A percentile compares a stretch with the other conserved stretches of the same genome.
phyloP scores from a whole-genome alignment of 495 filamentous ascomycete genomes.

The Paragyromitra xinjiangensis region DNA sequence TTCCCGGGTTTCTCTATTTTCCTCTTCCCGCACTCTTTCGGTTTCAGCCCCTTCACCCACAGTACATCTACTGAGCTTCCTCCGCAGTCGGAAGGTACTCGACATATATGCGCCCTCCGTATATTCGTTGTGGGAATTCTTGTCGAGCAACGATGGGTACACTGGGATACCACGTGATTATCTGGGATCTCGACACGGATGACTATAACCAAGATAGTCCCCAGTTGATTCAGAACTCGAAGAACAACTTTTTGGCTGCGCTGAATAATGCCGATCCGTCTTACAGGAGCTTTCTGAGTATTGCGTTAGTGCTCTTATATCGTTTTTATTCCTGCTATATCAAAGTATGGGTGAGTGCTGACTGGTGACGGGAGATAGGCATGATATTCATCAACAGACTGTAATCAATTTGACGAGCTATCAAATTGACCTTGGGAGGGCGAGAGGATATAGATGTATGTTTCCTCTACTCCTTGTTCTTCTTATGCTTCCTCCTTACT shows the following conservation, averaged over 20 bases:
- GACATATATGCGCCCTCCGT: slow-evolving; percentile 79
- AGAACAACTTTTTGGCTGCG: slow-evolving; percentile 61
- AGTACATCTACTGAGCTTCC: not conserved
- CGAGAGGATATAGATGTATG: slow-evolving; percentile 56
- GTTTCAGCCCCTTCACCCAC: not conserved
- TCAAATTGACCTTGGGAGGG: slow-evolving; percentile 56
- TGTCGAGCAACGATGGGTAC: slow-evolving; percentile 64
- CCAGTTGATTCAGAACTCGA: slow-evolving; percentile 66
- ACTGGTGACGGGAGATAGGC: slow-evolving; percentile 25
- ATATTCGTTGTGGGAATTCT: slow-evolving; percentile 64
- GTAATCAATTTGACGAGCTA: slow-evolving; percentile 54
- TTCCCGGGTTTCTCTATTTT: not conserved
- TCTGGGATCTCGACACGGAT: slow-evolving; percentile 74
- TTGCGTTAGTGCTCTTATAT: slow-evolving; percentile 26
- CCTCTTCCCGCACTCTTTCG: too few relatives aligned
- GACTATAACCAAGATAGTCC: slow-evolving; percentile 70
- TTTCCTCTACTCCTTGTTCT: not conserved
- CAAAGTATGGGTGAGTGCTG: not conserved
- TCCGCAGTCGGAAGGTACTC: slow-evolving; percentile 67
- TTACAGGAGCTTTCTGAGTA: slow-evolving; percentile 27
- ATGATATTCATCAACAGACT: slow-evolving; percentile 61
- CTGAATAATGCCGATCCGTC: not conserved
- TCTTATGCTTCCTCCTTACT: not conserved
- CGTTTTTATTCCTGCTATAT: not conserved
- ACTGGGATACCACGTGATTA: slow-evolving; percentile 71